These are phyloP conservation scores for Mycena polygramma DNA, from an alignment of 768 basidiomycete species.

Conservation along the genomic window DNA sequence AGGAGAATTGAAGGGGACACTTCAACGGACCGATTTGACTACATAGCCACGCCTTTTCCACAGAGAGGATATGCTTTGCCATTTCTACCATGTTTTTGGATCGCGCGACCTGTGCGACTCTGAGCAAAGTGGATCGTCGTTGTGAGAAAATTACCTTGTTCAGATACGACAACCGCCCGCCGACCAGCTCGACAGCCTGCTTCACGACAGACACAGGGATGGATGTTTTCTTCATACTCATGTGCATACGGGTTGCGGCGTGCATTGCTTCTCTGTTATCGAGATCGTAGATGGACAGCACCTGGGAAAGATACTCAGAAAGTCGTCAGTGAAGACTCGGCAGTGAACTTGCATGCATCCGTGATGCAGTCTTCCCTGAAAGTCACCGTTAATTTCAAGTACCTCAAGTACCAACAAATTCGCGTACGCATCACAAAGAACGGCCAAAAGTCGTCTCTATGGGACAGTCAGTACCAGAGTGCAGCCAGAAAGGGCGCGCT, in stretches of 20 bases:
- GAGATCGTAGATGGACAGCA: slow-evolving; percentile 82
- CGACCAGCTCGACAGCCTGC: slow-evolving; percentile 72
- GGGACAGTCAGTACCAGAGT: slow-evolving; percentile 30
- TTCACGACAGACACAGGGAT: slow-evolving; percentile 21
- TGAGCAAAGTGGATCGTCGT: neutral
- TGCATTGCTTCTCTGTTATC: slow-evolving; percentile 66
- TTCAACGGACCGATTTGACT: slow-evolving; percentile 73
- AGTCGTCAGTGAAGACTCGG: slow-evolving; percentile 4
- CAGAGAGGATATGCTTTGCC: slow-evolving; percentile 74
- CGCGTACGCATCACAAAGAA: slow-evolving; percentile 74
- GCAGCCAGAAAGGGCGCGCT: slow-evolving; percentile 41
- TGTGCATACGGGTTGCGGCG: slow-evolving; percentile 68
- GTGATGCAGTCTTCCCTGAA: slow-evolving; percentile 75
- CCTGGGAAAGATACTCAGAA: slow-evolving; percentile 50
- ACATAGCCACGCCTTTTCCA: slow-evolving; percentile 85
- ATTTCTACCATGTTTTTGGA: slow-evolving; percentile 71
- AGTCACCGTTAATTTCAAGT: slow-evolving; percentile 19
- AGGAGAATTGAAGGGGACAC: neutral
- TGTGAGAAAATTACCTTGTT: slow-evolving; percentile 57
- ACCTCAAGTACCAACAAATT: slow-evolving; percentile 17
- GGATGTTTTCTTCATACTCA: slow-evolving; percentile 46
- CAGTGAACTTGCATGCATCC: slow-evolving; percentile 71
- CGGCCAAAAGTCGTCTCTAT: slow-evolving; percentile 89
- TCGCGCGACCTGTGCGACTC: slow-evolving; percentile 59
- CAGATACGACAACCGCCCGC: slow-evolving; percentile 86